Base-by-base conservation (phyloP, 2,329 filamentous ascomycete species). In the Verticillium nubilum region DNA sequence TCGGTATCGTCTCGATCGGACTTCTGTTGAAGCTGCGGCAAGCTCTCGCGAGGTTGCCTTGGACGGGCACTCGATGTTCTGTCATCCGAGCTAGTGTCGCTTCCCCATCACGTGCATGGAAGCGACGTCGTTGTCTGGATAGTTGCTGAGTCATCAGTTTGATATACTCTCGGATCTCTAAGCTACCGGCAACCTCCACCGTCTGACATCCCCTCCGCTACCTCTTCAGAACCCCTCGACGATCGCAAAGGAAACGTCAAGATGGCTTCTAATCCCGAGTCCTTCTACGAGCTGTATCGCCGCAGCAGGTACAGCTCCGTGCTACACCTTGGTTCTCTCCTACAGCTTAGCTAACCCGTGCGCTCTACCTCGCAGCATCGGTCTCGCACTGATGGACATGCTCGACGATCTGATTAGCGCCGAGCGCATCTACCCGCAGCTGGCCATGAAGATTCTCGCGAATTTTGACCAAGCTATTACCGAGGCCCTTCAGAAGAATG, bases 351-450 rank as follows among this genome's bases (percentile, higher is more conserved):
- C 63, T 64, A 60, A 65, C 57, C 47, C 55, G 35, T 58, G 52
- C 19, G 42, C 42, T 23, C 29, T 28, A 26, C 26, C 52, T 53
- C 26, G 61, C 74, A 99, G 95, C 77, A 92, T 99, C 79, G 95
- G 95, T 68, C 84, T 92, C 70, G 89, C 94, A 60, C 84, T 99
- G 69, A 97, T 94, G 58, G 96, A 99, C 77, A 97, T 93, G 59
- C 92, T 99, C 69, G 95, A 99, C 78, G 92, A 96, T 70, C 83
- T 99, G 67, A 98, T 99, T 76, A 94, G 91, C 72, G 90, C 94
- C 67, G 89, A 92, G 70, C 91, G 91, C 66, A 98, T 99, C 78
- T 94, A 98, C 77, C 95, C 95, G 28, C 95, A 99, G 79, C 86
- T 99, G 52, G 95, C 95, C 56, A 98, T 99, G 92, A 97, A 96